phyloP scores from a whole-genome alignment of 208 protist genomes.

The Angomonas ambiguus region DNA sequence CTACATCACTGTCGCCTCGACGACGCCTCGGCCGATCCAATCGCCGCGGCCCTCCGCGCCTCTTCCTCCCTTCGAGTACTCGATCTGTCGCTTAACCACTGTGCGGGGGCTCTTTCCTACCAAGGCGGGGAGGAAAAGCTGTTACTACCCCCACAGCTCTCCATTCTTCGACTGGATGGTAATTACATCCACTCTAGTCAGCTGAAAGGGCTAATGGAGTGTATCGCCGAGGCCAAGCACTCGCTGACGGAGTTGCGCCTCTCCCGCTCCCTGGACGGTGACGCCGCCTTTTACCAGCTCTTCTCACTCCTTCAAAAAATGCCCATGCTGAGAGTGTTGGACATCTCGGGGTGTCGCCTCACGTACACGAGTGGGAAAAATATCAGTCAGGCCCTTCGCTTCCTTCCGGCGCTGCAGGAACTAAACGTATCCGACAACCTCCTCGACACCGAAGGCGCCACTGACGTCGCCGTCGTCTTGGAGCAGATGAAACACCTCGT shows the following conservation, averaged over 20 bases:
- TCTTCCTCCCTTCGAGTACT: slow-evolving; percentile 20
- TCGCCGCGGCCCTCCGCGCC: slow-evolving; percentile 25
- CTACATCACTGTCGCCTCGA: slow-evolving; percentile 31
- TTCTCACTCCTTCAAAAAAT: slow-evolving; percentile 18
- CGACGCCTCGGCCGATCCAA: slow-evolving; percentile 23
- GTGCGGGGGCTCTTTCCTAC: slow-evolving; percentile 30
- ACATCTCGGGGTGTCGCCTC: slow-evolving; percentile 40
- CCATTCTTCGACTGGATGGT: slow-evolving; percentile 31
- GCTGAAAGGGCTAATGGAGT: slow-evolving; percentile 20
- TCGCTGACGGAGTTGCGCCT: slow-evolving; percentile 48
- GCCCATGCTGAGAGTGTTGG: slow-evolving; percentile 34
- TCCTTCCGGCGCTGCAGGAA: slow-evolving; percentile 33
- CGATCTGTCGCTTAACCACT: slow-evolving; percentile 42
- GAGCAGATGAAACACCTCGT: slow-evolving; percentile 29
- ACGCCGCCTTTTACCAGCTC: slow-evolving; percentile 23
- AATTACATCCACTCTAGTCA: slow-evolving; percentile 36
- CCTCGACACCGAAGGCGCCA: slow-evolving; percentile 49
- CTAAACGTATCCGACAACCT: slow-evolving; percentile 50
- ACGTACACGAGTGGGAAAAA: slow-evolving; percentile 37
- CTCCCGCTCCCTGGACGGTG: slow-evolving; percentile 28
- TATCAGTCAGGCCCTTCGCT: slow-evolving; percentile 34
- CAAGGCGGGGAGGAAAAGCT: slow-evolving; percentile 9
- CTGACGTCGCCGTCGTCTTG: slow-evolving; percentile 36
- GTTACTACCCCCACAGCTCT: slow-evolving; percentile 31
- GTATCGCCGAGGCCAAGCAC: slow-evolving; percentile 21